A percentile compares a stretch with the other conserved stretches of the same genome.
These are phyloP conservation scores for Dryadomyces sulphureus DNA, from an alignment of 2,329 filamentous ascomycete species.

Conservation along the genomic window DNA sequence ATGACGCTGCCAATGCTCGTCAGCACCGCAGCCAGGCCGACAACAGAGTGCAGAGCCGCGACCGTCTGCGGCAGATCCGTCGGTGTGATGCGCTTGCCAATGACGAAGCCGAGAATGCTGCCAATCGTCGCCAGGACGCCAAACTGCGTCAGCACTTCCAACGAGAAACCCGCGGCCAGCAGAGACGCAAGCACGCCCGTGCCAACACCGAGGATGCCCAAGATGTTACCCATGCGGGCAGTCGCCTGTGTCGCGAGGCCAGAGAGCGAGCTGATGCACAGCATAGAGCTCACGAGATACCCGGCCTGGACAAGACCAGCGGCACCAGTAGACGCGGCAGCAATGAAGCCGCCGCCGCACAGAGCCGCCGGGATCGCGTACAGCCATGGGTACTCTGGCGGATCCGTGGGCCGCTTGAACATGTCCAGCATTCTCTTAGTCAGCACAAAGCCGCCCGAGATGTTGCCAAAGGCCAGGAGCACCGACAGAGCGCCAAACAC, in stretches of 20 bases:
- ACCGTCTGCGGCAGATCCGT: slow-evolving; percentile 83
- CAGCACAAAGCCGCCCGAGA: slow-evolving; percentile 79
- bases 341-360: slow-evolving; percentile 70
- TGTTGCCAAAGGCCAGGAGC: slow-evolving; percentile 73
- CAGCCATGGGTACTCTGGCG: slow-evolving; percentile 76
- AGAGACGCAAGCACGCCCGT: slow-evolving; percentile 74
- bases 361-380: slow-evolving; percentile 64
- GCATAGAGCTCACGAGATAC: slow-evolving; percentile 68
- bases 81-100: slow-evolving; percentile 75
- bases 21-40: slow-evolving; percentile 74
- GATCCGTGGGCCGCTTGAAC: slow-evolving; percentile 77
- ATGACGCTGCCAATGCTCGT: slow-evolving; percentile 82
- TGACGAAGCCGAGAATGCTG: slow-evolving; percentile 50
- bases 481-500: slow-evolving; percentile 66
- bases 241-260: slow-evolving; percentile 70
- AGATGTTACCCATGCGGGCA: slow-evolving; percentile 69
- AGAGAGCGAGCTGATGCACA: slow-evolving; percentile 75
- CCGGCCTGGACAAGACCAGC: slow-evolving; percentile 76
- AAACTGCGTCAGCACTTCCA: slow-evolving; percentile 68
- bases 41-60: slow-evolving; percentile 77
- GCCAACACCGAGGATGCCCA: slow-evolving; percentile 74
- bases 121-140: slow-evolving; percentile 61
- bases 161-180: slow-evolving; percentile 64
- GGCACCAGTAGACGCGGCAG: slow-evolving; percentile 66
- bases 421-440: slow-evolving; percentile 90